These are phyloP conservation scores for Globisporangium perplexum DNA, from an alignment of 352 stramenopile genomes.

Conservation along the genomic window DNA sequence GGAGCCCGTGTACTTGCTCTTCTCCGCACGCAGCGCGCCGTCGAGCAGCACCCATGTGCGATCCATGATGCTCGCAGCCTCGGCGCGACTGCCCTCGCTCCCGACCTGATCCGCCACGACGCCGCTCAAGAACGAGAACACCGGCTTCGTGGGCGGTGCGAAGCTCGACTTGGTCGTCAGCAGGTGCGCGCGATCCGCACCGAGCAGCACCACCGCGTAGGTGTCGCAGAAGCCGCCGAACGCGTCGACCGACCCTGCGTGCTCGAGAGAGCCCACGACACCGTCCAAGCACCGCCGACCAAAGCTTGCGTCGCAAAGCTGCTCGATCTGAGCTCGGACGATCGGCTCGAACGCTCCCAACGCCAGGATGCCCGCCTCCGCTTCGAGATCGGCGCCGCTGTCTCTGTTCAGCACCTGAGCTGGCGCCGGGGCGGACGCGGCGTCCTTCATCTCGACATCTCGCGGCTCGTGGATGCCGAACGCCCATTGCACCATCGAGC, in stretches of 20 bases:
- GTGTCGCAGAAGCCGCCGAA: conserved; percentile 27
- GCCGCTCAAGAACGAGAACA: conserved; percentile 49
- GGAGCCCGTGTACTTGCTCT: conserved; percentile 4
- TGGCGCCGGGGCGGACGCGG: conserved; percentile 8
- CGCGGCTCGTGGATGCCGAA: conserved; percentile 18
- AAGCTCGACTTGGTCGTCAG: conserved; percentile 41
- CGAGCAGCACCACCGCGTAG: conserved; percentile 37
- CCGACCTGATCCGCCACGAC: conserved; percentile 30
- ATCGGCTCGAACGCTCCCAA: conserved; percentile 3
- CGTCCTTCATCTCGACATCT: conserved; percentile 26
- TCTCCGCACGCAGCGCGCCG: conserved; percentile 10
- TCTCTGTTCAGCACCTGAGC: background rate
- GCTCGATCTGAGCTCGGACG: conserved; percentile 14
- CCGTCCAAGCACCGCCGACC: conserved; percentile 27
- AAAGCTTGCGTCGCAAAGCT: conserved; percentile 21
- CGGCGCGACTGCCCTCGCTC: background rate
- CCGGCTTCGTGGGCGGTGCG: conserved; percentile 25
- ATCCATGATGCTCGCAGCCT: conserved; percentile 13
- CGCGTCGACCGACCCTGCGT: conserved; percentile 8
- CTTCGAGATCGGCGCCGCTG: background rate
- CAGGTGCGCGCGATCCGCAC: conserved; percentile 34
- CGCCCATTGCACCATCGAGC: conserved; percentile 29
- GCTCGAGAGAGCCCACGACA: conserved; percentile 1
- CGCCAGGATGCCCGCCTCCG: background rate
- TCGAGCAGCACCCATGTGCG: conserved; percentile 37